These are phyloP conservation scores for Talaromyces trachyspermus DNA, from an alignment of 495 filamentous ascomycete genomes.

Conservation along the genomic window DNA sequence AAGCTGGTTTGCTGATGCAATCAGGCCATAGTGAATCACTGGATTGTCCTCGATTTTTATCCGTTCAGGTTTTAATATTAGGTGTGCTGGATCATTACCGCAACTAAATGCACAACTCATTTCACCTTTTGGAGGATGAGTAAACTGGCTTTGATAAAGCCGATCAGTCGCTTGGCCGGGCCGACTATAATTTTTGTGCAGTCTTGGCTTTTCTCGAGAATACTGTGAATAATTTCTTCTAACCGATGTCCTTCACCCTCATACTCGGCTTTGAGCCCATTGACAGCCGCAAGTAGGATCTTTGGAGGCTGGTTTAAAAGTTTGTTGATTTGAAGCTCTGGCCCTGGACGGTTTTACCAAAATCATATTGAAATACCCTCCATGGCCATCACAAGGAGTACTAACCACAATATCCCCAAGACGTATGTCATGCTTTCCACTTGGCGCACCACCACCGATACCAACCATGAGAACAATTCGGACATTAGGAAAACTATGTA, in stretches of 20 bases:
- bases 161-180: not conserved
- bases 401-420: constrained; percentile 33
- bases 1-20: constrained; percentile 16
- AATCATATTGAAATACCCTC: constrained; percentile 30
- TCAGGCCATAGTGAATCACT: constrained; percentile 15
- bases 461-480: constrained; percentile 33
- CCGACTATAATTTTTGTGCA: not conserved
- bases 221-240: not conserved
- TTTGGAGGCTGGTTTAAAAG: constrained; percentile 23
- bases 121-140: not conserved
- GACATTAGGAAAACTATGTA: constrained; percentile 23
- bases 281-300: constrained; percentile 10
- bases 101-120: not conserved
- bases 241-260: not conserved
- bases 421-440: constrained; percentile 14
- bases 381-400: constrained; percentile 11
- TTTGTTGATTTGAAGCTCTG: constrained; percentile 11
- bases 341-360: constrained; percentile 11
- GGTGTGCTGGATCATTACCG: not conserved
- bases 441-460: constrained; percentile 27
- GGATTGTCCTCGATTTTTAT: constrained; percentile 9
- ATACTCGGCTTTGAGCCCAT: constrained; percentile 5
- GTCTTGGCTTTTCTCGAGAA: constrained; percentile 1
- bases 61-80: constrained; percentile 2
- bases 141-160: not conserved